Conservation (phyloP, 495 filamentous ascomycete genomes). For the Penicillium pulvis region DNA sequence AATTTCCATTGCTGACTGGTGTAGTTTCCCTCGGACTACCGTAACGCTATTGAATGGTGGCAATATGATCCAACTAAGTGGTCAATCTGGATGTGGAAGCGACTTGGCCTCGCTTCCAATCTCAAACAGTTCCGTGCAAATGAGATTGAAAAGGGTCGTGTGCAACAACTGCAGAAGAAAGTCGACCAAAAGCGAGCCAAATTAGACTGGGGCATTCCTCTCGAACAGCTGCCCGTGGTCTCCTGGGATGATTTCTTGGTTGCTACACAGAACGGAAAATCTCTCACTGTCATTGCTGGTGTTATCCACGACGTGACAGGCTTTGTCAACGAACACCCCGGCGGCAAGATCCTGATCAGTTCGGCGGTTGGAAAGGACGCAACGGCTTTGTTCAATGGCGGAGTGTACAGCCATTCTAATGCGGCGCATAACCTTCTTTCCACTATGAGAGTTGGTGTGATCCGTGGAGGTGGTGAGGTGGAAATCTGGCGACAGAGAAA, state of each 20-base stretch:
- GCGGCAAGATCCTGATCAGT: constrained; percentile 61
- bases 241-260: constrained; percentile 85
- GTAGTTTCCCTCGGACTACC: constrained; percentile 93
- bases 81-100: constrained; percentile 86
- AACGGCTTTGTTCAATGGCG: constrained; percentile 93
- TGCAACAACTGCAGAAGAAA: constrained; percentile 94
- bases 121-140: constrained; percentile 91
- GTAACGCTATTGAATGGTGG: constrained; percentile 91
- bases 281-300: constrained; percentile 80
- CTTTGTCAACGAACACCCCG: constrained; percentile 89
- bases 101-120: constrained; percentile 83
- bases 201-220: constrained; percentile 87
- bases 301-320: constrained; percentile 85
- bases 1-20: background rate
- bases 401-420: constrained; percentile 90
- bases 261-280: constrained; percentile 69
- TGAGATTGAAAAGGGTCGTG: constrained; percentile 88
- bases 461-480: constrained; percentile 88
- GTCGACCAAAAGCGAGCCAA: constrained; percentile 83
- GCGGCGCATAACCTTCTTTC: constrained; percentile 90
- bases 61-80: constrained; percentile 97
- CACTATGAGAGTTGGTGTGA: constrained; percentile 86
- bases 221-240: constrained; percentile 86
- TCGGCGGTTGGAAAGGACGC: constrained; percentile 62
- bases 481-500: constrained; percentile 70